Conservation (phyloP, 768 basidiomycete species). For the Russula dissimulans region DNA sequence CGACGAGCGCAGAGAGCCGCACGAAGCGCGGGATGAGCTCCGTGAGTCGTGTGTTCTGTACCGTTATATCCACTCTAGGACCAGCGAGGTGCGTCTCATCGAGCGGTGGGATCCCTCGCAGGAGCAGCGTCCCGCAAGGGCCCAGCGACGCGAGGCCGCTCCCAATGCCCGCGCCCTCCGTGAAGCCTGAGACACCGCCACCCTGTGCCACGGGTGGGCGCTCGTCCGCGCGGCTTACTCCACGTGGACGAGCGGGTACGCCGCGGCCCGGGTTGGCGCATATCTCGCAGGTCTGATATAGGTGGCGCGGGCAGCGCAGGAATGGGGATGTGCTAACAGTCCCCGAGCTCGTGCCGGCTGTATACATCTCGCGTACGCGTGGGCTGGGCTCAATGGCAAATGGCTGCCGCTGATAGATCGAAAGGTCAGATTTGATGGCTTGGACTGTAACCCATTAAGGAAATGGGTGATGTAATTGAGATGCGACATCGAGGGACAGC, state of each 20-base stretch:
- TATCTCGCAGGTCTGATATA: constrained; percentile 65
- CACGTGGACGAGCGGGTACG: constrained; percentile 19
- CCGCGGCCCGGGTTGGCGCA: constrained; percentile 54
- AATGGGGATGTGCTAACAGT: constrained; percentile 54
- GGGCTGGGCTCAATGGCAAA: constrained; percentile 23
- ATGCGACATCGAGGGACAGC: not conserved
- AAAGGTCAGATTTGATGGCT: not conserved
- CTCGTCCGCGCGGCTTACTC: constrained; percentile 5
- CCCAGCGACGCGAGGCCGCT: constrained; percentile 55
- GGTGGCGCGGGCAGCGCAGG: constrained; percentile 62
- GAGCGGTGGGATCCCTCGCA: constrained; percentile 31
- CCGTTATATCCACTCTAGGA: constrained; percentile 26
- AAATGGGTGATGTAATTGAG: not conserved
- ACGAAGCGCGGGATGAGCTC: constrained; percentile 66
- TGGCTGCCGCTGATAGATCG: constrained; percentile 9
- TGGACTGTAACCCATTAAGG: constrained; percentile 20
- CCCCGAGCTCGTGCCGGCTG: constrained; percentile 50
- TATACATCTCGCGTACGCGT: constrained; percentile 45
- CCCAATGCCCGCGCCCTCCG: constrained; percentile 66
- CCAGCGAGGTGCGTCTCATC: constrained; percentile 6
- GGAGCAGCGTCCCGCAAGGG: constrained; percentile 46
- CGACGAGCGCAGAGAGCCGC: constrained; percentile 67
- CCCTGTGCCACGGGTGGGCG: constrained; percentile 24
- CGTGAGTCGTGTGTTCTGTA: constrained; percentile 54
- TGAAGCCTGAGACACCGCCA: constrained; percentile 61